A percentile compares a stretch with the other conserved stretches of the same genome.
Evolutionary conservation across 2,329 filamentous ascomycete genomes (phyloP).

Genomic region (Aspergillus ruber): DNA sequence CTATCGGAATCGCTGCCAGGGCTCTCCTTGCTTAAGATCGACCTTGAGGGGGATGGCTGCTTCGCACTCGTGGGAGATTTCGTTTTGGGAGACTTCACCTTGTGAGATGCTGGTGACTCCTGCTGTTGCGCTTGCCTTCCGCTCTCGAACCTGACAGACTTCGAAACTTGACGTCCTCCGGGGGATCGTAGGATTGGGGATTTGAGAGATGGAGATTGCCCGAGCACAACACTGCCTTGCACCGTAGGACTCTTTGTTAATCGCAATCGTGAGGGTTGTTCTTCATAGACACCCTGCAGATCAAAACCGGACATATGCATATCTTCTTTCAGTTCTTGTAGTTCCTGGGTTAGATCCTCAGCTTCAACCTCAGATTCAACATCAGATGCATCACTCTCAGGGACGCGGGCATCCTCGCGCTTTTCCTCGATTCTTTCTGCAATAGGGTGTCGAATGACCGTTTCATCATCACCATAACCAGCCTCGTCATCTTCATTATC

Average conservation of each 20-base stretch:
- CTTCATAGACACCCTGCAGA: slow-evolving; percentile 14
- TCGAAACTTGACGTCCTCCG: slow-evolving; percentile 13
- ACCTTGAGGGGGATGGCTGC: slow-evolving; percentile 10
- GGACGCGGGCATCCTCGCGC: slow-evolving; percentile 18
- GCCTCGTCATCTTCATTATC: slow-evolving; percentile 19
- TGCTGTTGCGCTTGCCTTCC: slow-evolving; percentile 2
- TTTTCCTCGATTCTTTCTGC: slow-evolving; percentile 5
- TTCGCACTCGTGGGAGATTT: slow-evolving; percentile 9
- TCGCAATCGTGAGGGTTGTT: slow-evolving; percentile 1
- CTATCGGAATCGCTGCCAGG: slow-evolving; percentile 7
- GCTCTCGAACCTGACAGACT: slow-evolving; percentile 29
- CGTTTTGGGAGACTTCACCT: slow-evolving; percentile 7
- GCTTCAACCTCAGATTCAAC: slow-evolving; percentile 13
- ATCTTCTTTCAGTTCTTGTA: slow-evolving; percentile 40
- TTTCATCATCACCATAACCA: slow-evolving; percentile 27
- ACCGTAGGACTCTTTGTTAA: not conserved
- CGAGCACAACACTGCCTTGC: slow-evolving; percentile 1
- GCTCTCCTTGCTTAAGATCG: slow-evolving; percentile 6
- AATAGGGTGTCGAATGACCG: slow-evolving; percentile 29
- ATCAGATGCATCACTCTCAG: slow-evolving; percentile 27
- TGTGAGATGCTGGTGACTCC: slow-evolving; percentile 3
- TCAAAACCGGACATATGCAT: slow-evolving; percentile 25
- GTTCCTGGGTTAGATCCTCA: slow-evolving; percentile 39
- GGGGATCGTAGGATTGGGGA: not conserved
- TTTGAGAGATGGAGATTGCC: not conserved